Base-by-base conservation (phyloP, 139 green algal genomes). In the Chlamydomonas eustigma region DNA sequence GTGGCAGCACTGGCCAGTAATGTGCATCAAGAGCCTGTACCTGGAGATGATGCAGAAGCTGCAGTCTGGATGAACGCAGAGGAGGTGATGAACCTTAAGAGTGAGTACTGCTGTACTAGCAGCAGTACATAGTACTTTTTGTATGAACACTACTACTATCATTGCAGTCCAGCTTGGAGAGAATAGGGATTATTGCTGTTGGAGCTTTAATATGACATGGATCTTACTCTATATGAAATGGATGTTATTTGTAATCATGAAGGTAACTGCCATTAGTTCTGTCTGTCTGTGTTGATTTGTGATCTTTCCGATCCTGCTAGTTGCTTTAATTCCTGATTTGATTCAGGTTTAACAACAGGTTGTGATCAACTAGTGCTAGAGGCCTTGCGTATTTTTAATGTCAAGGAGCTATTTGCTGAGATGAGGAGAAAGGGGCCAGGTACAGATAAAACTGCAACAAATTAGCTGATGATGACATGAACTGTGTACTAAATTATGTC, bases 21-120 rank as follows among this genome's bases (percentile, higher is more conserved):
- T 66, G 32, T 36, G 22, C 32, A 78, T 44, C 35, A 35, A 34
- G 69, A 35, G 66, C 77, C 68, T 39, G 51, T 78, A 3, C 28
- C 81, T 2, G 68, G 64, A 1, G 77, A 86, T 58, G 81, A 86
- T 38, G 81, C 73, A 4, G 58, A 73, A 30, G 77, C 79, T 18
- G 78, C 76, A 12, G 44, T 77, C 63, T 86, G 81, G 81, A 34
- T 83, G 5, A 50, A 33, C 6, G 64, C 80, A 4, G 39, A 37
- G 36, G 12, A n/a, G 3, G n/a, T 86, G 58, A 33, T 51, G 37
- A 38, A 28, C 4, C 32, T 82, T 32, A 22, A 36, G 31, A 66
- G 73, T 76, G 75, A 58, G 39, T 39, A 8, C 39, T 8, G 36
- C 0, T 25, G 30, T 30, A 65, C 30, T 22, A 31, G 73, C 1